Conservation (phyloP, 2,329 filamentous ascomycete genomes). For the Fusarium sp. region DNA sequence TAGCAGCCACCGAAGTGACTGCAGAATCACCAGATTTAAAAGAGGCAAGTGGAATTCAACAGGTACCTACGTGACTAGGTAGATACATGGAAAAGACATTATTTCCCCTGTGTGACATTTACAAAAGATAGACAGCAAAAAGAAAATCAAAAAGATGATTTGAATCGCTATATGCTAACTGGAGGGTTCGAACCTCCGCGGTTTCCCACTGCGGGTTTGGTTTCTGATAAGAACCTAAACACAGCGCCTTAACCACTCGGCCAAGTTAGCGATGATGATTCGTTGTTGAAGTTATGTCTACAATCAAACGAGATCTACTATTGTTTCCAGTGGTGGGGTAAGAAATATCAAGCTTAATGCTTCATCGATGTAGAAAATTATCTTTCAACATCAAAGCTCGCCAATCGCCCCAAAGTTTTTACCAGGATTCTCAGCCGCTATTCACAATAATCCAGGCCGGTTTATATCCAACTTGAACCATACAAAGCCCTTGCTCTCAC, state of each 20-base stretch:
- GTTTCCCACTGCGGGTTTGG: slow-evolving; percentile 45
- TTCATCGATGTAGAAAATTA: slow-evolving; percentile 41
- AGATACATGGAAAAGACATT: neutral
- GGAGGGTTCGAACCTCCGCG: slow-evolving; percentile 45
- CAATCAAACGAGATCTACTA: fast-evolving
- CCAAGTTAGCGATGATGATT: slow-evolving; percentile 43
- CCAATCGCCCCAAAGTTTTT: neutral
- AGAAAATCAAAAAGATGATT: neutral
- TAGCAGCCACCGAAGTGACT: neutral
- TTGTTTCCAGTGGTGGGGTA: fast-evolving
- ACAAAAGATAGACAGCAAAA: neutral
- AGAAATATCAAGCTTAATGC: slow-evolving; percentile 20
- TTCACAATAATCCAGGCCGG: neutral
- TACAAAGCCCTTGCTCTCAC: neutral
- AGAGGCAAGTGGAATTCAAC: neutral
- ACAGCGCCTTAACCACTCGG: slow-evolving; percentile 45
- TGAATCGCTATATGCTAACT: slow-evolving; percentile 35
- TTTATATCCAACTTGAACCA: neutral
- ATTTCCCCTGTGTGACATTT: neutral
- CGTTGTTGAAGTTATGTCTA: neutral
- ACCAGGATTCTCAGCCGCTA: neutral
- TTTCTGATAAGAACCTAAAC: slow-evolving; percentile 42
- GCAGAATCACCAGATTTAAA: neutral
- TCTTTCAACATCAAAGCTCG: slow-evolving; percentile 28
- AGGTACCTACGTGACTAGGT: neutral